These are phyloP conservation scores for Globisporangium cylindrosporum DNA, from an alignment of 352 stramenopile genomes.

Conservation along the genomic window DNA sequence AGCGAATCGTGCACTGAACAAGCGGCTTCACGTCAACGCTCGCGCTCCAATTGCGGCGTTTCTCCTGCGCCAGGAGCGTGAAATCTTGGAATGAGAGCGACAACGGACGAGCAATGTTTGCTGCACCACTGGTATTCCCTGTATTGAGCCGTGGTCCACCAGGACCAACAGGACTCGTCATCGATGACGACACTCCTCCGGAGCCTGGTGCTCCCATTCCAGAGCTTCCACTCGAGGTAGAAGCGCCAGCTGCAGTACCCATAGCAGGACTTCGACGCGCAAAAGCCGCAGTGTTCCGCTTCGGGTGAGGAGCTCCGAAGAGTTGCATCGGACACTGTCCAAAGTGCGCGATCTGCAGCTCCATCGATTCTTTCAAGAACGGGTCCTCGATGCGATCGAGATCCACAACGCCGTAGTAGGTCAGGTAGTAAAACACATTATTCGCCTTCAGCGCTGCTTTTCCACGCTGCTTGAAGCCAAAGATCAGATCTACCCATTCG, in stretches of 20 bases:
- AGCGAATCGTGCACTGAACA: conserved; percentile 44
- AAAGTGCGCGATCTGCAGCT: conserved; percentile 99
- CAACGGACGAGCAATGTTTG: conserved; percentile 45
- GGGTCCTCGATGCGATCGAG: conserved; percentile 95
- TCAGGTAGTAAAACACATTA: conserved; percentile 96
- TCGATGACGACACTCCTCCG: conserved; percentile 1
- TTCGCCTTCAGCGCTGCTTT: conserved; percentile 91
- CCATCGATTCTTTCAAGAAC: conserved; percentile 91
- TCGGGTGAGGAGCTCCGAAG: conserved; percentile 76
- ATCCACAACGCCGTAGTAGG: conserved; percentile 95
- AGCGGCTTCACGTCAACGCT: conserved; percentile 61
- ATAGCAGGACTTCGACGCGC: conserved; percentile 18
- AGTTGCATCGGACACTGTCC: conserved; percentile 98
- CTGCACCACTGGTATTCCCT: conserved; percentile 3
- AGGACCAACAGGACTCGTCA: conserved; percentile 16
- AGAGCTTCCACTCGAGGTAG: conserved; percentile 6
- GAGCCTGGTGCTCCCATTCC: background rate
- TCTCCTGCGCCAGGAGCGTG: conserved; percentile 48
- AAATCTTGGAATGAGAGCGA: conserved; percentile 66
- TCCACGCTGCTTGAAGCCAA: conserved; percentile 98
- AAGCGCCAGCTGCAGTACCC: conserved; percentile 4
- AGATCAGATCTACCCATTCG: conserved; percentile 99
- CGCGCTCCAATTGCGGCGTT: conserved; percentile 56
- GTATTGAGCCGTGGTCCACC: background rate
- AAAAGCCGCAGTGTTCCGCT: conserved; percentile 37